Base-by-base conservation (phyloP, 225 moss, liverwort and hornwort genomes). In the Takakia lepidozioides region DNA sequence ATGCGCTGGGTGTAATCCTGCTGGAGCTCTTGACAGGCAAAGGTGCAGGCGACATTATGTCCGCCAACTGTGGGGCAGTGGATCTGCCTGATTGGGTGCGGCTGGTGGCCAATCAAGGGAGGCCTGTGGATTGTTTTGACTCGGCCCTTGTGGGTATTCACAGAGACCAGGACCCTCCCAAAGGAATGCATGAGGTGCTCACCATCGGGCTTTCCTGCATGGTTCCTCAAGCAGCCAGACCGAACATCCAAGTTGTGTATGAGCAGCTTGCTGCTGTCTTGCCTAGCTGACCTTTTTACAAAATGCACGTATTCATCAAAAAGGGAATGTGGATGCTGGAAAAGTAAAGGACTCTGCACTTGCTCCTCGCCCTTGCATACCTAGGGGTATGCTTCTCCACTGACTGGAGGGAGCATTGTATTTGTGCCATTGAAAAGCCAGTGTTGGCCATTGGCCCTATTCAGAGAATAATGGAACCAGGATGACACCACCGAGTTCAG, bases 31-130 rank as follows among this genome's bases (percentile, higher is more conserved):
- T 92, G 19, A 92, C 91, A 16, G 87, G 91, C 22, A 86, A 82
- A 64, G 78, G 84, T 47, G 91, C 91, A 27, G 84, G 86, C 43
- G 87, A 81, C 45, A 81, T 84, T 28, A 76, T 86, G 63, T 74
- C 78, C 58, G 86, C 72, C 32, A 74, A 67, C 43, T 70, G 70
- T 21, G 84, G 81, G 16, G 73, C 81, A 14, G 81, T 92, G 15
- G 91, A 92, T 68, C 62, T 92, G 51, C 76, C 75, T 23, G 91
- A 92, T 61, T 92, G 91, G 87, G 87, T 84, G 25, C 69, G 60
- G 44, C 61, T 84, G 51, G 75, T 86, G 41, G 84, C 73, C 21
- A 71, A 54, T 49, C 86, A 92, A 51, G 81, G 69, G 39, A 75
- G 78, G 36, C 73, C 84, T 1, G 76, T 78, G 53, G 91, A 87